Conservation (phyloP, 306 rosid genomes). For the Dicorynia guianensis region DNA sequence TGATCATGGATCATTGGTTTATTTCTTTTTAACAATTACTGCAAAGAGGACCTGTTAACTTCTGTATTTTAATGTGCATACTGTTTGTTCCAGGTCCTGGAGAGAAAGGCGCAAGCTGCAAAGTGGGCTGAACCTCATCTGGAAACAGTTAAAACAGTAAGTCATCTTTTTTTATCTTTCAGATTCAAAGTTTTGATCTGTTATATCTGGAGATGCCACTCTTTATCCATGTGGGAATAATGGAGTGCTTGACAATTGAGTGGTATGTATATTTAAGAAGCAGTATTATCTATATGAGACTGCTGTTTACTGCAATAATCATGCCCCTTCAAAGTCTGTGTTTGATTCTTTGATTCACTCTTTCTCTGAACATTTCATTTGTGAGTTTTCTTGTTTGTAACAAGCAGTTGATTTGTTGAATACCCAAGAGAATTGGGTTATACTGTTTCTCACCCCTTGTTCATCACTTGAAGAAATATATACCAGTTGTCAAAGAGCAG, state of each 20-base stretch:
- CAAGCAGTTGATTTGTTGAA: constrained; percentile 33
- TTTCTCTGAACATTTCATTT: constrained; percentile 25
- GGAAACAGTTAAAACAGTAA: constrained; percentile 64
- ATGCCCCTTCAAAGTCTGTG: constrained; percentile 32
- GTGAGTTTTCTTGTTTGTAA: constrained; percentile 27
- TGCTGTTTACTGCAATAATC: background rate
- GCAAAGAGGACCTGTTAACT: constrained; percentile 16
- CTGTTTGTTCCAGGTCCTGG: constrained; percentile 50
- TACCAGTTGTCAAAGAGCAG: constrained; percentile 69
- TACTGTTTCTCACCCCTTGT: constrained; percentile 31
- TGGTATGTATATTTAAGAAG: constrained; percentile 7
- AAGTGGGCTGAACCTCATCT: constrained; percentile 77
- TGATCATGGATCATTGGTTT: background rate
- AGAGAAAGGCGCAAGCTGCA: constrained; percentile 57
- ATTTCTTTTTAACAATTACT: constrained; percentile 3
- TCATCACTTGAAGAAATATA: constrained; percentile 69
- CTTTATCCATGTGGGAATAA: constrained; percentile 7
- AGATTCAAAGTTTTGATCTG: constrained; percentile 26
- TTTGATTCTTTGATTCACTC: background rate
- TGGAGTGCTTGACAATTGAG: background rate
- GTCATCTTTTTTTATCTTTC: constrained; percentile 22
- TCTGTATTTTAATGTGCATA: constrained; percentile 28
- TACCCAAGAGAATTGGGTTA: constrained; percentile 5
- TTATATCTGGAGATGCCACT: constrained; percentile 30
- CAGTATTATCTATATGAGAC: background rate